phyloP scores from a whole-genome alignment of 2,329 filamentous ascomycete species.

The Elsinoe fawcettii region DNA sequence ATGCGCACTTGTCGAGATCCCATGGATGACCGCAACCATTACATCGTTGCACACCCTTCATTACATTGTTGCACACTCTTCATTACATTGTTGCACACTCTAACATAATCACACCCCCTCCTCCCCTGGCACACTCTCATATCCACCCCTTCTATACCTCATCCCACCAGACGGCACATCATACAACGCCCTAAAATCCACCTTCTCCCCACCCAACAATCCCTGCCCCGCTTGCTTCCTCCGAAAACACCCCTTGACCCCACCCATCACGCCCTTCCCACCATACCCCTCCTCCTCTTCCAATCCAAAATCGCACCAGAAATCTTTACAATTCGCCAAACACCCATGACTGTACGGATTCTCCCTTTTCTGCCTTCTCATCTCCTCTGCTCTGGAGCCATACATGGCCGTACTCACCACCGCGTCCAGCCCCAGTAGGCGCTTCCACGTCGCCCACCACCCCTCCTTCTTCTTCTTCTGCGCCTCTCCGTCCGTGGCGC shows the following conservation, averaged over 20 bases:
- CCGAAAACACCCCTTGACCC: conserved; percentile 51
- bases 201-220: conserved; percentile 64
- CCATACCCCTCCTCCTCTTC: background rate
- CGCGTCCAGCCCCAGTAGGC: conserved; percentile 80
- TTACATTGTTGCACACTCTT: background rate
- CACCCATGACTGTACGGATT: conserved; percentile 84
- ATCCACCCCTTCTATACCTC: conserved; percentile 45
- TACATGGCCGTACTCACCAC: conserved; percentile 86
- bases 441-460: conserved; percentile 70
- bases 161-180: conserved; percentile 68
- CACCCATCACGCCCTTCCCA: conserved; percentile 45
- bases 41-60: too few species aligned
- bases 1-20: too few species aligned
- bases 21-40: too few species aligned
- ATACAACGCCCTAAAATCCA: conserved; percentile 87
- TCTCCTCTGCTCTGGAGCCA: conserved; percentile 53
- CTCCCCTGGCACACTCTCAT: conserved; percentile 55
- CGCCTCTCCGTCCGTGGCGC: conserved; percentile 38
- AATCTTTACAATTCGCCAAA: conserved; percentile 87
- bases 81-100: background rate
- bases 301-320: conserved; percentile 66
- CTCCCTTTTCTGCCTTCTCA: conserved; percentile 41
- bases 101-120: conserved; percentile 4
- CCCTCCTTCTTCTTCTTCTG: conserved; percentile 47
- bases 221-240: conserved; percentile 64